These are phyloP conservation scores for Beauveria sp. DNA, from an alignment of 2,329 filamentous ascomycete genomes.

Conservation along the genomic window DNA sequence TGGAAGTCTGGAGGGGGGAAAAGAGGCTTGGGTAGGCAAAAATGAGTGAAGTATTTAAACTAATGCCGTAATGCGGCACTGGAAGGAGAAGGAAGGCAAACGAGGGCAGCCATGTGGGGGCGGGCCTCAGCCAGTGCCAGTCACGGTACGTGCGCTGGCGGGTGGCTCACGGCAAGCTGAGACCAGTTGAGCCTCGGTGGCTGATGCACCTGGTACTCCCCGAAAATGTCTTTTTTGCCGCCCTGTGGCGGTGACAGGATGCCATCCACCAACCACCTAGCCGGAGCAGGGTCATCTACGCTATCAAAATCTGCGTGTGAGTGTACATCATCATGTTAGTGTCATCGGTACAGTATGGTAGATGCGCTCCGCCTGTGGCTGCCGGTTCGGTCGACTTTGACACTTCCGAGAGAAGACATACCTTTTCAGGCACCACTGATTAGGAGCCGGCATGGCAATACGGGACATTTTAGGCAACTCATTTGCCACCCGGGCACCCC, in stretches of 20 bases:
- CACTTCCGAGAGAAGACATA: neutral
- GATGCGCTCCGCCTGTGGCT: neutral
- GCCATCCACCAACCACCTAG: neutral
- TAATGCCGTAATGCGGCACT: conserved; percentile 1
- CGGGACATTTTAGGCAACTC: neutral
- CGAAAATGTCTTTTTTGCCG: neutral
- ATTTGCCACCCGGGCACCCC: neutral
- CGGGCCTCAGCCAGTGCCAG: neutral
- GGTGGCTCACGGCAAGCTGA: neutral
- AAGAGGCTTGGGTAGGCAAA: neutral
- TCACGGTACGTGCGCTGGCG: neutral
- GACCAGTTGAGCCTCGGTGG: neutral
- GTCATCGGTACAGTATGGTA: neutral
- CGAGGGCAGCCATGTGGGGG: neutral
- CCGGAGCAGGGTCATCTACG: neutral
- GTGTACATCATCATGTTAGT: neutral
- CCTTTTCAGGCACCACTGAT: neutral
- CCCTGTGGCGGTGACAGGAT: neutral
- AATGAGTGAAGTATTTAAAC: neutral
- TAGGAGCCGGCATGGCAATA: neutral
- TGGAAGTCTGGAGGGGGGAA: conserved; percentile 3
- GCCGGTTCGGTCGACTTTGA: conserved; percentile 1
- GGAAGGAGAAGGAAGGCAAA: conserved; percentile 2
- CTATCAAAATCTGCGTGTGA: neutral
- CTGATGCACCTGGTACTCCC: too few relatives aligned